phyloP scores from a whole-genome alignment of 176 grass and related monocot species.

The Rhynchospora pubera region DNA sequence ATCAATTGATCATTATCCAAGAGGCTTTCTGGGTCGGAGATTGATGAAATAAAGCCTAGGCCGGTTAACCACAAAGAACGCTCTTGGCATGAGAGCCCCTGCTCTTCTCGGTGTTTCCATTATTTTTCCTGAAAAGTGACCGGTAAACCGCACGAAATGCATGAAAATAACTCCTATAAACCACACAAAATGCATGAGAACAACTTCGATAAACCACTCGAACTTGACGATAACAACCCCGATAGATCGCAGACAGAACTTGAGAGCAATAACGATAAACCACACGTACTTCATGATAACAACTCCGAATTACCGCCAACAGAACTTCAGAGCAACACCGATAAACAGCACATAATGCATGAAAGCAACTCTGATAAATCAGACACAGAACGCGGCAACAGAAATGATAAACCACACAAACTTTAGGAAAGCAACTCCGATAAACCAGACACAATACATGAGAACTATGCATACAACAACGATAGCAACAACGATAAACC shows the following conservation, averaged over 20 bases:
- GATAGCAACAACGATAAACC: background rate
- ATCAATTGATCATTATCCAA: background rate
- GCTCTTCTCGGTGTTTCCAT: conserved; percentile 31
- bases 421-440: background rate
- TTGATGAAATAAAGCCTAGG: conserved; percentile 24
- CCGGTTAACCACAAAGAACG: too few relatives aligned
- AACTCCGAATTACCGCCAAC: background rate
- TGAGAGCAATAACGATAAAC: background rate
- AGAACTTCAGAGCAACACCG: background rate
- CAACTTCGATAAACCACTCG: background rate
- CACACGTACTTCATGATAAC: background rate
- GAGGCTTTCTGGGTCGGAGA: conserved; percentile 20
- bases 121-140: background rate
- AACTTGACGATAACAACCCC: background rate
- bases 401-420: background rate
- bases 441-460: background rate
- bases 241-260: background rate
- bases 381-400: background rate
- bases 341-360: background rate
- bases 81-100: too few relatives aligned
- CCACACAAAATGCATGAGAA: background rate
- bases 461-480: background rate
- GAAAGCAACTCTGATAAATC: background rate
- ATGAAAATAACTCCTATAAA: background rate
- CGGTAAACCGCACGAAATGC: background rate